Conservation (phyloP, 2,329 filamentous ascomycete species). For the Bisporella sp. region DNA sequence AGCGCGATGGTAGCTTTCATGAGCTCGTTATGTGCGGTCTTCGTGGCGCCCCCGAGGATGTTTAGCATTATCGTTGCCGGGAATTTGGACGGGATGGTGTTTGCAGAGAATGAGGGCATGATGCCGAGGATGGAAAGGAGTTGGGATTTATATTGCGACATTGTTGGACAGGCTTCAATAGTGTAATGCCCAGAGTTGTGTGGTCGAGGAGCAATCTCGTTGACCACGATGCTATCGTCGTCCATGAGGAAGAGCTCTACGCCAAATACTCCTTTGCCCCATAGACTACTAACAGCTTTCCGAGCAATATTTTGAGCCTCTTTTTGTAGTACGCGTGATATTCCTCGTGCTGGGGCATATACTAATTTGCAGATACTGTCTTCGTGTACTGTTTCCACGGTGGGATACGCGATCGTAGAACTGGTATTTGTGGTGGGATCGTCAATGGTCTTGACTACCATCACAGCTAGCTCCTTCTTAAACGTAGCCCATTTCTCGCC, state of each 20-base stretch:
- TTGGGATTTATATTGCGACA: conserved; percentile 82
- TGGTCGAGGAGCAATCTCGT: conserved; percentile 34
- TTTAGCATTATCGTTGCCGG: conserved; percentile 67
- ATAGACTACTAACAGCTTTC: conserved; percentile 71
- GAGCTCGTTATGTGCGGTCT: conserved; percentile 54
- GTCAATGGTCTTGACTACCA: conserved; percentile 87
- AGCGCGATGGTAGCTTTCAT: conserved; percentile 48
- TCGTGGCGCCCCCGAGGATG: conserved; percentile 62
- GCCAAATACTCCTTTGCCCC: conserved; percentile 88
- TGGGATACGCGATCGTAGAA: conserved; percentile 65
- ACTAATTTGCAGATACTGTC: conserved; percentile 93
- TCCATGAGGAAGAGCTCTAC: conserved; percentile 90
- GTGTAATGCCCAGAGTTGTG: conserved; percentile 77
- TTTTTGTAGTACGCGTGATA: conserved; percentile 52
- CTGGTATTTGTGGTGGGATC: conserved; percentile 36
- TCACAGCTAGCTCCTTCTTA: conserved; percentile 73
- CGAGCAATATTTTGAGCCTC: conserved; percentile 70
- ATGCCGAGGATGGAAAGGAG: conserved; percentile 72
- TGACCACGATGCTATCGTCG: conserved; percentile 61
- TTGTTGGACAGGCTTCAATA: conserved; percentile 80
- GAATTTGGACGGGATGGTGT: conserved; percentile 30
- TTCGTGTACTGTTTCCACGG: conserved; percentile 91
- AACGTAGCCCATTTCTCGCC: conserved; percentile 58
- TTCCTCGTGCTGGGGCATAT: conserved; percentile 73
- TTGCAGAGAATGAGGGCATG: conserved; percentile 22